phyloP scores from a whole-genome alignment of 768 basidiomycete species.

The Podaxis rugospora region DNA sequence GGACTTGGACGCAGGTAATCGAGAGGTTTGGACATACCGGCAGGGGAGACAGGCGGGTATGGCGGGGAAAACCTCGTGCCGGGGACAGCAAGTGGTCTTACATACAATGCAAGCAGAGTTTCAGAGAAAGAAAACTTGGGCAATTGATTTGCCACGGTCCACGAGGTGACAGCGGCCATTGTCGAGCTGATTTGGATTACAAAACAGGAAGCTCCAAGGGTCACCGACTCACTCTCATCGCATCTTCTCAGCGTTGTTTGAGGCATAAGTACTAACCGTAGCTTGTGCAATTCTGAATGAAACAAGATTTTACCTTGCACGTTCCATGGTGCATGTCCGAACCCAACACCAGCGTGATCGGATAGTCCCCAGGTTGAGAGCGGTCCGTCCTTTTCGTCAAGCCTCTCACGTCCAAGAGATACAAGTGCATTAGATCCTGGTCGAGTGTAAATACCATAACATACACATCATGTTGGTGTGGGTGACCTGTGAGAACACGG shows the following conservation, averaged over 20 bases:
- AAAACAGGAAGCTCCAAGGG: neutral
- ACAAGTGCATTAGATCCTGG: too few relatives aligned
- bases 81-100: neutral
- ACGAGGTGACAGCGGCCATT: slow-evolving; percentile 1
- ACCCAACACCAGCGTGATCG: too few relatives aligned
- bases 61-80: neutral
- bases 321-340: too few relatives aligned
- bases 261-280: too few relatives aligned
- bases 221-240: neutral
- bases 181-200: neutral
- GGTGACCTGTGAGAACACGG: neutral
- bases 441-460: neutral
- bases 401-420: too few relatives aligned
- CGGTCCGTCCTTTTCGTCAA: too few relatives aligned
- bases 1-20: slow-evolving; percentile 61
- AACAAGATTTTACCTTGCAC: too few relatives aligned
- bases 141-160: slow-evolving; percentile 9
- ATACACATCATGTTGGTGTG: too few relatives aligned
- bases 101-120: slow-evolving; percentile 3
- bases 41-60: slow-evolving; percentile 1
- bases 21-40: slow-evolving; percentile 30
- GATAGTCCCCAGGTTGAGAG: too few relatives aligned
- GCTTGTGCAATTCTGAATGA: too few relatives aligned
- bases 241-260: too few relatives aligned
- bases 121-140: slow-evolving; percentile 9